A percentile compares a stretch with the other conserved stretches of the same genome.
These are phyloP conservation scores for Gentiana macrophylla DNA, from an alignment of 257 asterid species.

Conservation along the genomic window DNA sequence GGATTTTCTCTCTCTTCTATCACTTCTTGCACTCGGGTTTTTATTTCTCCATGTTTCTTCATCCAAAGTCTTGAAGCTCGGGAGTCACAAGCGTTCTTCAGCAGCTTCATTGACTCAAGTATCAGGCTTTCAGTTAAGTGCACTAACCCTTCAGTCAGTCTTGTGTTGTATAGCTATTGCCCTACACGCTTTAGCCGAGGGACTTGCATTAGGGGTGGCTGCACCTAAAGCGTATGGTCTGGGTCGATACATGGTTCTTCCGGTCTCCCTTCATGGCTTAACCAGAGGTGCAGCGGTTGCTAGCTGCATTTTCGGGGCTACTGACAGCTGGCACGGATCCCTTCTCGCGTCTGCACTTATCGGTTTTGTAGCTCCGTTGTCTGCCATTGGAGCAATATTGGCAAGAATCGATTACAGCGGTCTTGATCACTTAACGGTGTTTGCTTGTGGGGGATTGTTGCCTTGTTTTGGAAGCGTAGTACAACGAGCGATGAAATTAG, in stretches of 20 bases:
- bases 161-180: constrained; percentile 64
- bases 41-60: constrained; percentile 36
- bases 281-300: constrained; percentile 98
- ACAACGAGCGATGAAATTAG: constrained; percentile 56
- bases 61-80: constrained; percentile 40
- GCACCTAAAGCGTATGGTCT: constrained; percentile 98
- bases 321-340: constrained; percentile 86
- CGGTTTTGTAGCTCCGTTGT: constrained; percentile 74
- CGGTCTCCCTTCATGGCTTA: constrained; percentile 93
- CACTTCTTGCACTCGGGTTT: constrained; percentile 49
- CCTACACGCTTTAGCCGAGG: constrained; percentile 87
- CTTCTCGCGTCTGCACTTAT: constrained; percentile 67
- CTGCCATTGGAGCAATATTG: constrained; percentile 85
- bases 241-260: constrained; percentile 93
- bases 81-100: constrained; percentile 56
- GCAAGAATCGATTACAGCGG: constrained; percentile 90
- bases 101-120: constrained; percentile 39
- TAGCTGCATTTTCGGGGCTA: constrained; percentile 84
- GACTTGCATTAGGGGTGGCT: constrained; percentile 93
- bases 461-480: constrained; percentile 76
- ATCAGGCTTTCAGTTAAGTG: constrained; percentile 42
- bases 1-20: constrained; percentile 44
- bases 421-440: constrained; percentile 71
- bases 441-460: constrained; percentile 84
- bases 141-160: constrained; percentile 73